A percentile compares a stretch with the other conserved stretches of the same genome.
Conservation (phyloP, 805 yeast species). For the Starmera dryadoides region DNA sequence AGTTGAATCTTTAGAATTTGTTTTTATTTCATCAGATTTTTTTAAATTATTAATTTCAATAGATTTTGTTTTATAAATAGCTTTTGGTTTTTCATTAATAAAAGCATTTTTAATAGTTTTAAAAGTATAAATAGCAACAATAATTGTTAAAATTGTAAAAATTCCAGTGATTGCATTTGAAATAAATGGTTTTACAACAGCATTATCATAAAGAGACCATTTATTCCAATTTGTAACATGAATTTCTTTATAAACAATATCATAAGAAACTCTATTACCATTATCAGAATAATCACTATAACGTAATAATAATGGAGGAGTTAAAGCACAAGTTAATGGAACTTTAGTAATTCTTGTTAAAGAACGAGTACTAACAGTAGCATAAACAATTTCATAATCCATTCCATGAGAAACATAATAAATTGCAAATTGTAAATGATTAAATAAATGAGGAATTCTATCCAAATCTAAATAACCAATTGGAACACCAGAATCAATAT, state of each 20-base stretch:
- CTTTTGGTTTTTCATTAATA: slow-evolving; percentile 9
- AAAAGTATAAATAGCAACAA: slow-evolving; percentile 13
- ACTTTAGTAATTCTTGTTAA: slow-evolving; percentile 17
- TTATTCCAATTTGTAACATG: slow-evolving; percentile 8
- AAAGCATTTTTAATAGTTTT: slow-evolving; percentile 9
- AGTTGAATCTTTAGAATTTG: too few relatives aligned
- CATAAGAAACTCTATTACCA: slow-evolving; percentile 21
- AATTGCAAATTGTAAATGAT: slow-evolving; percentile 23
- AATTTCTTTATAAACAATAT: slow-evolving; percentile 20
- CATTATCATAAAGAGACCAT: slow-evolving; percentile 18
- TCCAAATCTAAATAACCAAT: slow-evolving; percentile 22
- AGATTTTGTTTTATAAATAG: slow-evolving; percentile 6
- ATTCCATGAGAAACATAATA: slow-evolving; percentile 16
- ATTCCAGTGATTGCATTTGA: slow-evolving; percentile 11
- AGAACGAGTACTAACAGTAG: slow-evolving; percentile 19
- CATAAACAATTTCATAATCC: slow-evolving; percentile 18
- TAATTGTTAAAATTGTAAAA: slow-evolving; percentile 10
- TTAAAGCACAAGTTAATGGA: slow-evolving; percentile 15
- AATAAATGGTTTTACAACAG: slow-evolving; percentile 17
- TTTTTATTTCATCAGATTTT: too few relatives aligned
- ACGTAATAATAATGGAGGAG: slow-evolving; percentile 19
- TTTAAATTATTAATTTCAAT: too few relatives aligned
- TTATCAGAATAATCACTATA: slow-evolving; percentile 17
- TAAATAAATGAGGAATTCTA: slow-evolving; percentile 21
- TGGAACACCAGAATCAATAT: slow-evolving; percentile 21